Evolutionary conservation across 768 basidiomycete species (phyloP), one percentile per base, ranked within the genome.

Genomic region (Gloeophyllum trabeum): DNA sequence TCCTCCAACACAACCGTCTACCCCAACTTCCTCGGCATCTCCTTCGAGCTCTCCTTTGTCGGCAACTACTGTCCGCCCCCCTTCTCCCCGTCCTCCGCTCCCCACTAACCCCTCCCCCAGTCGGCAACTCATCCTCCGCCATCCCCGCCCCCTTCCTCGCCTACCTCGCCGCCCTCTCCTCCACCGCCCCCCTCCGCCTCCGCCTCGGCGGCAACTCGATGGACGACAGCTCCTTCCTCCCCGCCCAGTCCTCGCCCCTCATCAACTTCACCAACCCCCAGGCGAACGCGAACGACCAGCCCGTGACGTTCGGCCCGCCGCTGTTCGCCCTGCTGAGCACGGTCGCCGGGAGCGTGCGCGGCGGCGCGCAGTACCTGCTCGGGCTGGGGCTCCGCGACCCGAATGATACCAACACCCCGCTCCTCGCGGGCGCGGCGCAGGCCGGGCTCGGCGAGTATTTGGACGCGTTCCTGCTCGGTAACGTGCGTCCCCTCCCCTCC

Each of bases 1-100:
- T 48, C 66, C 2, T 51, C 57, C 1, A 49, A 45, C 32, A 60
- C 67, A 58, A 62, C 64, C 26, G 71, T 75, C 3, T 55, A 61
- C 36, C 56, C 64, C 5, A 78, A 76, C 53, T 82, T 80, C 47
- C 56, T 82, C 13, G 81, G 81, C 6, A 71, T 81, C 53, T 75
- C 71, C 38, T 62, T 81, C 46, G 80, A 82, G 55, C 62, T 84
- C 36, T 74, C 73, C 37, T 76, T 76, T 46, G 66, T 80, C 44
- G 65, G 73, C 50, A 61, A 69, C 46, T 72, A 81, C 53, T 70
- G 74, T 71, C 40, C 41, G 67, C 58, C 13, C n/a, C 22, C 4
- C 24, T 20, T 32, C 39, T 21, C 3, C 24, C 5, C 48, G 22
- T 44, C 18, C 23, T 34, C 18, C 39, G 25, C 20, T 14, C 16